Conservation (phyloP, 1,284 basidiomycete genomes). For the Schizopora paradoxa region DNA sequence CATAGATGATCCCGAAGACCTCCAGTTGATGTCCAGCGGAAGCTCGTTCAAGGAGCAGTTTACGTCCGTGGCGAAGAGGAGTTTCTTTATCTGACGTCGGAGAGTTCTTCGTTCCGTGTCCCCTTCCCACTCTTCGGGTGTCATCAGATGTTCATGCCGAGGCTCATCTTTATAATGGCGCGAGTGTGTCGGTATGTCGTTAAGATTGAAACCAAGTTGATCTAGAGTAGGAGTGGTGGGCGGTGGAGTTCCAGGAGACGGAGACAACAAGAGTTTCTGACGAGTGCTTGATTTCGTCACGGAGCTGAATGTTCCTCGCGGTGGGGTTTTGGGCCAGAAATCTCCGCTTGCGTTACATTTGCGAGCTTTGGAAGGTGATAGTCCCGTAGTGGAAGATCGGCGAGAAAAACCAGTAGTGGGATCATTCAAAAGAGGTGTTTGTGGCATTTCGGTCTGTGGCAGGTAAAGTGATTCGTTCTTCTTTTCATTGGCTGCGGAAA, state of each 20-base stretch:
- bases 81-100: conserved; percentile 1
- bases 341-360: not conserved
- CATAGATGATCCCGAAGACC: conserved; percentile 9
- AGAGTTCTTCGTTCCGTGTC: conserved; percentile 6
- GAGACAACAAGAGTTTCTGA: no score
- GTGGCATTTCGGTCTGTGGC: not conserved
- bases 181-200: not conserved
- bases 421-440: not conserved
- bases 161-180: not conserved
- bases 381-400: not conserved
- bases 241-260: not conserved
- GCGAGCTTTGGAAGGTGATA: not conserved
- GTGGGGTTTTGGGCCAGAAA: not conserved
- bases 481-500: not conserved
- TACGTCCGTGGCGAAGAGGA: not conserved
- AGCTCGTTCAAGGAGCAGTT: not conserved
- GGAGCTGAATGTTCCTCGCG: not conserved
- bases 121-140: conserved; percentile 6
- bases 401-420: not conserved
- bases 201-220: not conserved
- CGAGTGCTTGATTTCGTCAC: not conserved
- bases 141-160: conserved; percentile 9
- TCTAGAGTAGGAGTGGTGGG: not conserved
- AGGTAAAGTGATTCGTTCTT: not conserved
- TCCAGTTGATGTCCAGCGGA: conserved; percentile 11